Conservation (phyloP, 192 early-diverging fungal genomes). For the Backusella australiensis region DNA sequence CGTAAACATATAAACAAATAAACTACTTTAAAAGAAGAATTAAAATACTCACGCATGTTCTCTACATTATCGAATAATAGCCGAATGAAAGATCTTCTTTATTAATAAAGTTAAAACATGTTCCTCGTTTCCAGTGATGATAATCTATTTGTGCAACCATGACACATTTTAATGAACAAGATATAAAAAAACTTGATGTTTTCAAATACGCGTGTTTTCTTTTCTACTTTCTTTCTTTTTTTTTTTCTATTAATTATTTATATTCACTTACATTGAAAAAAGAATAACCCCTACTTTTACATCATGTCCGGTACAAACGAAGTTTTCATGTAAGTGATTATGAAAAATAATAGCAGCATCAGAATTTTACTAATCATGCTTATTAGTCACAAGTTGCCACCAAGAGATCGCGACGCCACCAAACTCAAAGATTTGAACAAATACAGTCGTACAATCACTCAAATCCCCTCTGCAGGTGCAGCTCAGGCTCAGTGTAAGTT, state of each 20-base stretch:
- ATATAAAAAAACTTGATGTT: neutral
- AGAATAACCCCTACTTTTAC: neutral
- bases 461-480: slow-evolving; percentile 77
- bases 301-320: slow-evolving; percentile 16
- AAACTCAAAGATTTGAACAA: slow-evolving; percentile 54
- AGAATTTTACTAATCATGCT: neutral
- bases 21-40: neutral
- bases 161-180: neutral
- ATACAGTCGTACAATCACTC: slow-evolving; percentile 76
- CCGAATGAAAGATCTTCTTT: neutral
- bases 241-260: neutral
- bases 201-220: neutral
- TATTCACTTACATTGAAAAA: neutral
- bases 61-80: neutral
- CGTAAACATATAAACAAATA: neutral
- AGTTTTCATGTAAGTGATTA: slow-evolving; percentile 19
- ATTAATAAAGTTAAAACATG: neutral
- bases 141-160: slow-evolving; percentile 7
- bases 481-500: slow-evolving; percentile 80
- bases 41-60: neutral
- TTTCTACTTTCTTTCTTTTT: neutral
- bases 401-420: slow-evolving; percentile 22
- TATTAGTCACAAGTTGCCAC: slow-evolving; percentile 28
- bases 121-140: neutral
- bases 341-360: neutral